phyloP scores from a whole-genome alignment of 306 rosid genomes.

The Argentina anserina region DNA sequence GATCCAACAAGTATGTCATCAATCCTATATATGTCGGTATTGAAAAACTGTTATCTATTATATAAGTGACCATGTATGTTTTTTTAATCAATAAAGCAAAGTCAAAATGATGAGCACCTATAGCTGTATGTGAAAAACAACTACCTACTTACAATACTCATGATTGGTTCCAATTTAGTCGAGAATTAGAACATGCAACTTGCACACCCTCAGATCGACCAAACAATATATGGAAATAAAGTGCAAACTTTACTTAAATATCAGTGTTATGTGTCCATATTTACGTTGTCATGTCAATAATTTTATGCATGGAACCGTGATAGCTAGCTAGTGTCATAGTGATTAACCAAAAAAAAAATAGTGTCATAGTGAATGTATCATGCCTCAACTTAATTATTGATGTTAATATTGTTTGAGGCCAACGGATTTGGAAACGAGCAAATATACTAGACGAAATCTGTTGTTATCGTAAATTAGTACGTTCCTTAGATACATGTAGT shows the following conservation, averaged over 20 bases:
- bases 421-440: too few species aligned
- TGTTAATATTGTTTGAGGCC: neutral
- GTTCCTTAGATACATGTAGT: neutral
- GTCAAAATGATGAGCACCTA: neutral
- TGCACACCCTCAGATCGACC: neutral
- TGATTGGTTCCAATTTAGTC: neutral
- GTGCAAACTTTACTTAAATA: neutral
- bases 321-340: too few species aligned
- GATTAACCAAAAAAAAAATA: too few species aligned
- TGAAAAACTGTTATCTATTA: neutral
- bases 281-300: neutral
- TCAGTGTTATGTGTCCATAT: neutral
- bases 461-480: neutral
- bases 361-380: too few species aligned
- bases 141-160: neutral
- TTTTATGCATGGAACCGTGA: neutral
- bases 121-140: neutral
- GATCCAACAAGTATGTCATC: constrained; percentile 32
- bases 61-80: neutral
- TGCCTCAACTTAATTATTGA: neutral
- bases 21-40: constrained; percentile 23
- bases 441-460: neutral
- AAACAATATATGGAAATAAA: neutral
- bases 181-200: neutral
- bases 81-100: neutral